Evolutionary conservation across 768 basidiomycete genomes (phyloP), one percentile per base, ranked within the genome.

Genomic region (Crepidotus variabilis): DNA sequence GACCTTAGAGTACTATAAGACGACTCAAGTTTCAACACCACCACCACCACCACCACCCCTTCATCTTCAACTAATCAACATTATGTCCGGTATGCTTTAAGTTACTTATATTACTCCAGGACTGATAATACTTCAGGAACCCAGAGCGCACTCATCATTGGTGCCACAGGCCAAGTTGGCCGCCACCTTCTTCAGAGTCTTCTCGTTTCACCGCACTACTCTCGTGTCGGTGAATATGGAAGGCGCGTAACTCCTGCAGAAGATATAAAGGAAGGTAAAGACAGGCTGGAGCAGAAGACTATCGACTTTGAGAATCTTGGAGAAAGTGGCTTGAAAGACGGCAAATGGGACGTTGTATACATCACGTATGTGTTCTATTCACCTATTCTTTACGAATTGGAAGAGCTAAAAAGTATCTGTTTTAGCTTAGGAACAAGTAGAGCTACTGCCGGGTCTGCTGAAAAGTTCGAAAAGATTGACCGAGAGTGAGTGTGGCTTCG

Each of bases 401-500:
- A 20, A 21, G 52, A 28, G 46, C 16, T 22, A 10, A 59, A 49
- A 33, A 18, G 54, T 2, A 2, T 39, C 35, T 9, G 39, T 24
- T 20, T 5, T 57, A 84, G 84, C 1, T 69, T 92, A 8, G 91
- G 90, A 7, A 92, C 90, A 18, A 85, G 83, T 11, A 75, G 71
- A 22, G 80, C 77, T 14, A 57, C 32, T 14, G 90, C 88, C 0
- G 88, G 88, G 2, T 80, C 85, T 59, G 80, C 79, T 0, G 81
- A 78, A 34, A 78, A 78, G 8, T 92, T 90, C 59, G 85, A 86
- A 65, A 88, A 82, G 73, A 90, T 92, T 55, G 91, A 92, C 62
- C 74, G 86, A 68, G 85, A 88, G 84, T 90, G 60, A 57, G 82
- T 73, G 32, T 43, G 7, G 55, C 2, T 32, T 18, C 7, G 7